Percentiles rank a stretch among this genome's conserved stretches.
phyloP scores from a whole-genome alignment of 805 yeast genomes.

The Grigorovia humatica region DNA sequence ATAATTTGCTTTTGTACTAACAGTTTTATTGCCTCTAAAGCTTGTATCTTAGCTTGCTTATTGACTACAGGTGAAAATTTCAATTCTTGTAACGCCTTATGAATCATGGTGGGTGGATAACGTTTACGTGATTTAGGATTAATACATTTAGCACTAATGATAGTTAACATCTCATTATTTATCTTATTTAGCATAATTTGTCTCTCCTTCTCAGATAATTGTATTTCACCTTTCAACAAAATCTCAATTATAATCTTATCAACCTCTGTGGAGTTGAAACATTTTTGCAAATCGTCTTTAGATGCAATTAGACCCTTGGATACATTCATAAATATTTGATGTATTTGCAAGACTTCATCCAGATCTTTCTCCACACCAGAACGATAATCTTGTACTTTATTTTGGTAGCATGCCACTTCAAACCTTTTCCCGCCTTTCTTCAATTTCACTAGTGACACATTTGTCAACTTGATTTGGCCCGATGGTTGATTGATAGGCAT shows the following conservation, averaged over 20 bases:
- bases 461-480: slow-evolving; percentile 81
- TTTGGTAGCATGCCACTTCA: slow-evolving; percentile 93
- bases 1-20: slow-evolving; percentile 70
- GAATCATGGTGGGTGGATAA: slow-evolving; percentile 91
- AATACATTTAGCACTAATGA: slow-evolving; percentile 81
- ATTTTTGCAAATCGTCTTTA: slow-evolving; percentile 62
- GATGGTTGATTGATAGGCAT: slow-evolving; percentile 78
- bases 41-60: slow-evolving; percentile 76
- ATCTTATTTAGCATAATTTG: slow-evolving; percentile 61
- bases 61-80: slow-evolving; percentile 69
- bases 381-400: slow-evolving; percentile 93
- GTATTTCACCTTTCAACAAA: slow-evolving; percentile 84
- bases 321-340: slow-evolving; percentile 86
- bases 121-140: slow-evolving; percentile 84
- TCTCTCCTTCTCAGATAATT: slow-evolving; percentile 87
- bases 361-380: slow-evolving; percentile 62
- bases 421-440: slow-evolving; percentile 85
- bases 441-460: slow-evolving; percentile 86
- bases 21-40: slow-evolving; percentile 79
- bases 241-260: slow-evolving; percentile 74
- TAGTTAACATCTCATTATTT: slow-evolving; percentile 71
- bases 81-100: slow-evolving; percentile 67
- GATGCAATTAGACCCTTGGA: slow-evolving; percentile 92
- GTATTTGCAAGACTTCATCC: slow-evolving; percentile 92
- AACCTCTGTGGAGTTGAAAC: slow-evolving; percentile 67